Conservation (phyloP, 2,329 filamentous ascomycete species). For the Alternaria brassicae region DNA sequence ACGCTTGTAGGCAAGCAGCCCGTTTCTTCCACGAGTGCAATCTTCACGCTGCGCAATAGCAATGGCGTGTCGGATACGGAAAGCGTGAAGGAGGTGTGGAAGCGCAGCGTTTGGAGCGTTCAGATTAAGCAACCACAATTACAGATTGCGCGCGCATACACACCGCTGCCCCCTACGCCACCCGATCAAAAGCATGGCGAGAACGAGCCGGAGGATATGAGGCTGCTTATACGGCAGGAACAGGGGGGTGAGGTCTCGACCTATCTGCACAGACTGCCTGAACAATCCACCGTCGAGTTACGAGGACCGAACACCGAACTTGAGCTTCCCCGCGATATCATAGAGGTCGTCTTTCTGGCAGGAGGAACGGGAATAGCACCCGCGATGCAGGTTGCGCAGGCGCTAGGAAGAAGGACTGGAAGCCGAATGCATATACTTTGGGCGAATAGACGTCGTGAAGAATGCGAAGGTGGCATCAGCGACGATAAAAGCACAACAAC, state of each 20-base stretch:
- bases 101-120: constrained; percentile 79
- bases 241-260: constrained; percentile 83
- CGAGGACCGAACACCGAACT: constrained; percentile 81
- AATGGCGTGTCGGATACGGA: constrained; percentile 37
- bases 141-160: constrained; percentile 91
- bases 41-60: constrained; percentile 67
- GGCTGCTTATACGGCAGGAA: constrained; percentile 81
- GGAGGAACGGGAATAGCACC: constrained; percentile 93
- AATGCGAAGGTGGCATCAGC: constrained; percentile 68
- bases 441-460: constrained; percentile 74
- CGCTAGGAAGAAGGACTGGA: constrained; percentile 59
- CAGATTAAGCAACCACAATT: constrained; percentile 94
- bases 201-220: constrained; percentile 56
- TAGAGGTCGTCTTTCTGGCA: constrained; percentile 79
- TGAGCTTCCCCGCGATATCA: constrained; percentile 60
- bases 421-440: constrained; percentile 75
- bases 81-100: constrained; percentile 55
- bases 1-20: constrained; percentile 66
- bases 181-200: constrained; percentile 36
- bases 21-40: constrained; percentile 71
- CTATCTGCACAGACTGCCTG: constrained; percentile 72
- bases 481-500: constrained; percentile 47
- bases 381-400: constrained; percentile 79
- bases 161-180: constrained; percentile 73
- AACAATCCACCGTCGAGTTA: constrained; percentile 72